Evolutionary conservation across 2,329 filamentous ascomycete species (phyloP), one percentile per base, ranked within the genome.

Genomic region (Apiospora malaysiana): DNA sequence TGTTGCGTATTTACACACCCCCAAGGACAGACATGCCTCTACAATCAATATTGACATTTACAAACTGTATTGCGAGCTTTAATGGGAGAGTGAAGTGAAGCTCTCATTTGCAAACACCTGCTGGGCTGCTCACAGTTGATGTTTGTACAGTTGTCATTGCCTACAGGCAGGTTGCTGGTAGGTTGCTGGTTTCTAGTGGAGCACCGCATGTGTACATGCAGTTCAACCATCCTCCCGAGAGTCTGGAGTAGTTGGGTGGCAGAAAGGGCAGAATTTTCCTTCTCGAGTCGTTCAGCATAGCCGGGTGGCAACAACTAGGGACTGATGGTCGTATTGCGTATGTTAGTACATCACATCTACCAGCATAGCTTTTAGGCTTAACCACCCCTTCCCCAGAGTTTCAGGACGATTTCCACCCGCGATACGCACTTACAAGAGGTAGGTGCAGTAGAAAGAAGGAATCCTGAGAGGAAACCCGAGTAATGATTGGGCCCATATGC

Each of bases 181-280:
- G 56, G 32, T 10, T 63, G 56, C 32, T 63, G 9, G 21, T n/a
- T 63, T 63, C 27, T 59, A n/a, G 32, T 63, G 56, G 56, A 63
- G 56, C 32, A 63, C 56, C 27, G 56, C 56, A 63, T 63, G 32
- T 40, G 56, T 63, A 63, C 56, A 63, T 63, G 56, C 51, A 59
- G 25, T 37, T 59, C 51, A 59, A 59, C 51, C 27, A 37, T 40
- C 56, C 56, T 56, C 21, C 56, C 56, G 27, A 63, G n/a, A 63
- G 32, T 12, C 21, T 63, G 32, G 56, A 63, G 56, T 63, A 40
- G 56, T 23, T 63, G 56, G 56, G 56, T 40, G 56, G 32, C 56
- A 40, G 56, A 23, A 63, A 6, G 18, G 56, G 56, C 56, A 63
- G 8, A 63, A 12, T 63, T 63, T 27, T 27, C n/a, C 56, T 63